Base-by-base conservation (phyloP, 2,329 filamentous ascomycete genomes). In the Colletotrichum chlorophyti region DNA sequence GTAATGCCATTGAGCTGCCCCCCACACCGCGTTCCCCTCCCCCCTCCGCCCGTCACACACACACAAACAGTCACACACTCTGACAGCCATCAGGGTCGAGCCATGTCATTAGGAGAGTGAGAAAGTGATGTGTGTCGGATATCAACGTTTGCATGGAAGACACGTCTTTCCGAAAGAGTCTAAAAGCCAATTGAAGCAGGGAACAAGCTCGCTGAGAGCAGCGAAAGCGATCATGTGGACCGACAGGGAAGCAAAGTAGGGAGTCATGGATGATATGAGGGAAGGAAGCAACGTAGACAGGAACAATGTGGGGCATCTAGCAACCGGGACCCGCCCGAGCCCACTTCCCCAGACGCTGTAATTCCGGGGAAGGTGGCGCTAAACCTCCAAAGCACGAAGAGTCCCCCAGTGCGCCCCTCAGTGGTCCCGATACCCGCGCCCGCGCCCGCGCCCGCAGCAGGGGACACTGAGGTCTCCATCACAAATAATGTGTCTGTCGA, bases 341-440 rank as follows among this genome's bases (percentile, higher is more conserved):
- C 60, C 60, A 63, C 60, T 63, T 63, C 60, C 60, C 60, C 60
- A 63, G 60, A 63, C 58, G 43, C 58, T 63, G 60, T 58, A 49
- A 57, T 57, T 58, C 58, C 26, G 58, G 60, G 60, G 58, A 61
- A 49, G 29, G 32, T 26, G 51, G 43, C 60, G 60, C 60, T 62
- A 61, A 41, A 40, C 43, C 42, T 34, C 31, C 17, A 31, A 42
- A 14, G 27, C 37, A 40, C 31, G 26, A 29, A 35, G 41, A 42
- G 41, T 6, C 35, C 34, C 54, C 40, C 35, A 35, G 35, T 12
- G 37, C 45, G 51, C 43, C 43, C 51, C 55, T n/a, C 50, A 45
- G 49, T 40, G 55, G 51, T 27, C 41, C 53, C 57, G 57, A 59
- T 59, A 59, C 57, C 57, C 57, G 53, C 27, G 38, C 32, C 43